Percentiles rank a stretch among this genome's conserved stretches.
Evolutionary conservation across 345 rosid species (phyloP).

Genomic region (Conringia planisiliqua): DNA sequence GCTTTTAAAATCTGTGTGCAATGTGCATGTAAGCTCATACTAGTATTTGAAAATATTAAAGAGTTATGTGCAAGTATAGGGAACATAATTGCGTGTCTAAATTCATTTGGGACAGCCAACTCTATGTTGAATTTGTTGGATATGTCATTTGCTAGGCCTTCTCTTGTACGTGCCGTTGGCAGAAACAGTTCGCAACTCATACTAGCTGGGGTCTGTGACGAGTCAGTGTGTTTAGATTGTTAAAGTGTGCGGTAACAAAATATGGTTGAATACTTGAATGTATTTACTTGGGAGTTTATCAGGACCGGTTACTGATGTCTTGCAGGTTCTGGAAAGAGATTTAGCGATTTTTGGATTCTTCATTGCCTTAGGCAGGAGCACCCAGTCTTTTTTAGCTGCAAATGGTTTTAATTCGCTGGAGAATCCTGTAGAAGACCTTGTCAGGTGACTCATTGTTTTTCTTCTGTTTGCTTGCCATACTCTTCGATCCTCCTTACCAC

Average conservation of each 20-base stretch:
- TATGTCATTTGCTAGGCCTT: background rate
- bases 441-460: constrained; percentile 51
- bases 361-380: constrained; percentile 88
- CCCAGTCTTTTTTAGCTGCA: constrained; percentile 60
- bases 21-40: background rate
- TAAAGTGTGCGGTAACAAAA: background rate
- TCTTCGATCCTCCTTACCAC: constrained; percentile 6
- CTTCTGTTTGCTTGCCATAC: constrained; percentile 8
- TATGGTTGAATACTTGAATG: background rate
- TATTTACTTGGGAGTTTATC: background rate
- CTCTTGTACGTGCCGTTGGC: background rate
- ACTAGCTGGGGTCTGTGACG: background rate
- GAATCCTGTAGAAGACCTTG: constrained; percentile 65
- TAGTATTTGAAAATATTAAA: background rate
- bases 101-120: background rate
- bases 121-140: background rate
- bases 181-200: background rate
- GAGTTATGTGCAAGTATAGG: background rate
- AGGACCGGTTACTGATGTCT: constrained; percentile 20
- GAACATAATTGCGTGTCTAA: background rate
- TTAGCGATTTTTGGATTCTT: constrained; percentile 98
- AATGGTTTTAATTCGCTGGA: constrained; percentile 68
- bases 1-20: background rate
- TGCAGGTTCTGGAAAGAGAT: constrained; percentile 92
- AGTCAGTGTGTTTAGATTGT: background rate